Conservation (phyloP, 306 rosid genomes). For the Ceratonia siliqua region DNA sequence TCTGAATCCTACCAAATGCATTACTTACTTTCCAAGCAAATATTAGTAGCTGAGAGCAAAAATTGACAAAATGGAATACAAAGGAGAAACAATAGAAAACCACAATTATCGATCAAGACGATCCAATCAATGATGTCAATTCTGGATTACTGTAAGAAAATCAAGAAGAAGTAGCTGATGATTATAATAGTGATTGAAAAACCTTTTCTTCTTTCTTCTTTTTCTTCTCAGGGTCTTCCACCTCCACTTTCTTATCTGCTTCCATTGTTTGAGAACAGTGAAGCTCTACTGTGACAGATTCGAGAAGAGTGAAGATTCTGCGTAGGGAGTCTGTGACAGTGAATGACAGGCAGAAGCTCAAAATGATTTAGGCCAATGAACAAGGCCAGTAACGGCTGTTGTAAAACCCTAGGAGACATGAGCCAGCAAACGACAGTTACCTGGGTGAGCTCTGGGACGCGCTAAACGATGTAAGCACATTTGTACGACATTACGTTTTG, state of each 20-base stretch:
- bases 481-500: too few species aligned
- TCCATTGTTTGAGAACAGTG: conserved; percentile 31
- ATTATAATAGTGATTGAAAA: background rate
- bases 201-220: conserved; percentile 97
- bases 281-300: background rate
- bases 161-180: background rate
- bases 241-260: conserved; percentile 36
- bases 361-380: too few species aligned
- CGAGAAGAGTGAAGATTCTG: conserved; percentile 12
- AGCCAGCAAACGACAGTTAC: background rate
- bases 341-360: background rate
- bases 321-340: background rate
- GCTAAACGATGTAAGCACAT: too few species aligned
- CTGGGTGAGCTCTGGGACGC: background rate
- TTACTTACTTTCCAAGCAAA: background rate
- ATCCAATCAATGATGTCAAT: background rate
- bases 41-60: background rate
- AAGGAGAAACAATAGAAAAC: background rate
- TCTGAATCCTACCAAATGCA: background rate
- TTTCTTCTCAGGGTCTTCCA: conserved; percentile 90
- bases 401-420: background rate
- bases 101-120: background rate
- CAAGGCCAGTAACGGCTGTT: background rate
- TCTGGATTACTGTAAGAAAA: background rate
- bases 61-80: background rate